Evolutionary conservation across 352 stramenopile genomes (phyloP).

Genomic region (Phytophthora pini): DNA sequence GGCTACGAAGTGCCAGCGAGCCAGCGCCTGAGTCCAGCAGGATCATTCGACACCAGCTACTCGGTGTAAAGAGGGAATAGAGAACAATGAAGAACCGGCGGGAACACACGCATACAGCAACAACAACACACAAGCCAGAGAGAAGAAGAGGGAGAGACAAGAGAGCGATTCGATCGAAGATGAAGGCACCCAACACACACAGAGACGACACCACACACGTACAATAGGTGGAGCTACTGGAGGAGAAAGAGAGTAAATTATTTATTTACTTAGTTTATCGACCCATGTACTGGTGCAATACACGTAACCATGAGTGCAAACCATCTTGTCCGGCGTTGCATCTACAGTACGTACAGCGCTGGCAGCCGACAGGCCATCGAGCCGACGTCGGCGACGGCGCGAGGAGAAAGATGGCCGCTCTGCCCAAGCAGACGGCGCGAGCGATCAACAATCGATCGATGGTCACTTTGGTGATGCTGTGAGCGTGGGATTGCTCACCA

Average conservation of each 20-base stretch:
- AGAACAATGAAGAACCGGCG: constrained; percentile 2
- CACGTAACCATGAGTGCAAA: constrained; percentile 25
- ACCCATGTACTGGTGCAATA: constrained; percentile 35
- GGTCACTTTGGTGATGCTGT: constrained; percentile 4
- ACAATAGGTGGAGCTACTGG: constrained; percentile 39
- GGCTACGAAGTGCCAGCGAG: constrained; percentile 68
- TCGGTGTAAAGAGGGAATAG: constrained; percentile 26
- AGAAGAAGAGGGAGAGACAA: constrained; percentile 8
- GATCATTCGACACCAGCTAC: constrained; percentile 33
- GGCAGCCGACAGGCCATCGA: no score
- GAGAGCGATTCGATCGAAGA: constrained; percentile 31
- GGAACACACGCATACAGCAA: constrained; percentile 9
- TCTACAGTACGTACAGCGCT: background rate
- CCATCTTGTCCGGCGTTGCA: constrained; percentile 9
- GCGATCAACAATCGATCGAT: constrained; percentile 20
- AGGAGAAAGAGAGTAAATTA: constrained; percentile 44
- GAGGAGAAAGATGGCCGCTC: constrained; percentile 25
- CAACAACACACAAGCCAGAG: constrained; percentile 7
- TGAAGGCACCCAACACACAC: constrained; percentile 24
- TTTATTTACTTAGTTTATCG: constrained; percentile 55
- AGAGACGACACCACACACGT: constrained; percentile 41
- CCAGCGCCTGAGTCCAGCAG: constrained; percentile 25
- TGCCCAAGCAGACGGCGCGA: constrained; percentile 27
- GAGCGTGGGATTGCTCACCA: constrained; percentile 12
- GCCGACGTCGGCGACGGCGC: constrained; percentile 6